Base-by-base conservation (phyloP, 2,329 filamentous ascomycete species). In the Aspergillus tubingensis region DNA sequence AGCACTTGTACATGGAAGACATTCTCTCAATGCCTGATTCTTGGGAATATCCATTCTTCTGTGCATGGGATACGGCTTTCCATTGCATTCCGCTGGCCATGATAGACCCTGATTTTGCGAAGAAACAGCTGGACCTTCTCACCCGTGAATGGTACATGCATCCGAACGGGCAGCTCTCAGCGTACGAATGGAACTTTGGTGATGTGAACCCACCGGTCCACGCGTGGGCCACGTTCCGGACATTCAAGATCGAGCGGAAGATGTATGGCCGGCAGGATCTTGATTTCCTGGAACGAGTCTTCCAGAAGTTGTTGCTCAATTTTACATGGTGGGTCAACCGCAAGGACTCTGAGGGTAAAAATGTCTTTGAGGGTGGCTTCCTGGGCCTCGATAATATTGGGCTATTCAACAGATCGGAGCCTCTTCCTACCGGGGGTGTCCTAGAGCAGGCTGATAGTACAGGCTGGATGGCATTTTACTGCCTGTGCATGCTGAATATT, bases 271-370 rank as follows among this genome's bases (percentile, higher is more conserved):
- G 91, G 36, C 92, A 97, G 72, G 94, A 98, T 74, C 82, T 97
- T 32, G 95, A 98, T 77, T 98, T 97, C 78, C 84, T 98, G 8
- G 94, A 98, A 81, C 87, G 94, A 19, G 92, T 97, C 4, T 98
- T 98, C 81, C 95, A 98, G 73, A 98, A 98, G 77, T 79, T 98
- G 62, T 82, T 98, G 23, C 83, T 98, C 64, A 98, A 98, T 80
- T 98, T 98, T 76, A 98, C 95, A 3, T 98, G 95, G 95, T 98
- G 94, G 94, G 94, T 97, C 19, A 98, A 98, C 75, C 90, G 94
- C 60, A 98, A 98, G 78, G 94, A 98, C 70, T 85, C 85, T 10
- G 91, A 96, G 8, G 94, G 92, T 70, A 98, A 98, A 81, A 97
- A 98, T 71, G 90, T 98, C 27, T 98, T 98, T 68, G 95, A 98